Evolutionary conservation across 2,329 filamentous ascomycete genomes (phyloP), one percentile per base, ranked within the genome.

Genomic region (Harringtonia aguacate): DNA sequence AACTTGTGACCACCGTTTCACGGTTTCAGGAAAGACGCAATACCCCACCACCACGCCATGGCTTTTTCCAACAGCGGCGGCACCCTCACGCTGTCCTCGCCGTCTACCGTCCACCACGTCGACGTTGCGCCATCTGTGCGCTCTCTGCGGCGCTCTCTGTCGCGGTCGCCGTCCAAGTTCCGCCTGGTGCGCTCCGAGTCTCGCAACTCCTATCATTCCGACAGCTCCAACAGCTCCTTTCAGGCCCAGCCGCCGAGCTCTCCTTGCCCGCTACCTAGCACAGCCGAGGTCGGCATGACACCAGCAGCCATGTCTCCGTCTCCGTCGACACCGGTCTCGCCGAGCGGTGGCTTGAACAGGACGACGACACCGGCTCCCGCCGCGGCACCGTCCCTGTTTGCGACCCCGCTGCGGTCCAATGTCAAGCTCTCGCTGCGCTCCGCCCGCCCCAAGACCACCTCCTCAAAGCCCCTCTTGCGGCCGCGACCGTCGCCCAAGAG

Each of bases 151-250:
- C 84, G 87, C 54, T 95, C 90, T 22, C 72, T 95, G 50, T 95
- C 89, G 46, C 78, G 88, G 55, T 95, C 90, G n/a, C 90, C 90
- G 12, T 95, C 90, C 28, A 94, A 92, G 61, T 90, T 92, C 60
- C 73, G 77, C 45, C 67, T 94, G 30, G 60, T 63, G 41, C 69
- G 71, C 50, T 61, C 66, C 37, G 61, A 61, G 36, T 73, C 72
- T 1, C 66, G 70, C 49, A 64, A 60, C 33, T 73, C 72, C 1
- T 66, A 72, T 47, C 63, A 61, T 46, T 67, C 69, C 14, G 64
- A 72, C 29, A 58, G 59, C 50, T 75, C 78, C 44, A 65, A 68
- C 37, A 71, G 70, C 39, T 76, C 79, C 21, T 77, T 80, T 24
- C 73, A 72, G 20, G 67, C 71, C 44, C 65, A 70, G 48, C 67